Conservation (phyloP, 345 rosid species). For the Toxicodendron radicans region DNA sequence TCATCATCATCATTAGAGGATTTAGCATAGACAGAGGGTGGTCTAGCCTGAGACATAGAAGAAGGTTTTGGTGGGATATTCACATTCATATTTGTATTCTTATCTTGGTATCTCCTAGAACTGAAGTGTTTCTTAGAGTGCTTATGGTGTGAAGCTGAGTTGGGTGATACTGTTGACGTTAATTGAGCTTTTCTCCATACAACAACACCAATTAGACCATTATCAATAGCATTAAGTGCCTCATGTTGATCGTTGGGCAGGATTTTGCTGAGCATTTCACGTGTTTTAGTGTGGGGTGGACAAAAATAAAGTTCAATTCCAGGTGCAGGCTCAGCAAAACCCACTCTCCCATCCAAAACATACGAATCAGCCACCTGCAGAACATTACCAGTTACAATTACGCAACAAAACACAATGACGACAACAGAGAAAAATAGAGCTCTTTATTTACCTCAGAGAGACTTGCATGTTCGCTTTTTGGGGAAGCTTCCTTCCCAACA, state of each 20-base stretch:
- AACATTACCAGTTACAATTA: background rate
- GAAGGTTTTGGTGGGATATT: conserved; percentile 25
- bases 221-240: conserved; percentile 55
- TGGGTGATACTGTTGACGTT: conserved; percentile 45
- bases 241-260: conserved; percentile 68
- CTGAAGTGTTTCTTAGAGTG: conserved; percentile 50
- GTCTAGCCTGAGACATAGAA: conserved; percentile 13
- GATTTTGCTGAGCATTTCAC: conserved; percentile 67
- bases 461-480: conserved; percentile 56
- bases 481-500: conserved; percentile 58
- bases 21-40: conserved; percentile 14
- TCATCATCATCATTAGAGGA: conserved; percentile 27
- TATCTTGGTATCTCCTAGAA: conserved; percentile 48
- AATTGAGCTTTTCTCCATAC: conserved; percentile 88
- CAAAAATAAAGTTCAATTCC: conserved; percentile 88
- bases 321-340: conserved; percentile 77
- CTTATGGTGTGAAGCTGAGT: conserved; percentile 53
- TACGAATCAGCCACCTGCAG: conserved; percentile 76
- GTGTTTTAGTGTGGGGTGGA: conserved; percentile 63
- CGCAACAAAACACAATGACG: background rate
- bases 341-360: conserved; percentile 74
- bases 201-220: conserved; percentile 89
- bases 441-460: conserved; percentile 54
- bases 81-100: conserved; percentile 36
- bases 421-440: background rate